Evolutionary conservation across 129 eudicot genomes (phyloP).

Genomic region (Centrapalus pauciflorus): DNA sequence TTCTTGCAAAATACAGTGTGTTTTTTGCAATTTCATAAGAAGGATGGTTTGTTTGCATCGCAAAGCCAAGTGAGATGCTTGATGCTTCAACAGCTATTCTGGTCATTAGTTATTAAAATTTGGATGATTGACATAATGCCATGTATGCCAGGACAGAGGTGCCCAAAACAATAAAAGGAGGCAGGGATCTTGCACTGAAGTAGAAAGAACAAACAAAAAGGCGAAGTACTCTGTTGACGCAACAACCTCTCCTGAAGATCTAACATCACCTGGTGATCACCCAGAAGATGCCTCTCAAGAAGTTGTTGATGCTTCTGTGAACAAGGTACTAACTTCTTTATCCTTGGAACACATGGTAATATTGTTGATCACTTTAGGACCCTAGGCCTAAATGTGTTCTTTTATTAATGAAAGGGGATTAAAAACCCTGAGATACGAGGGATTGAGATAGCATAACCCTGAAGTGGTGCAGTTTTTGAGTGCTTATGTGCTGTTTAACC

Average conservation of each 20-base stretch:
- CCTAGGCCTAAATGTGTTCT: neutral
- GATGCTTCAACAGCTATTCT: neutral
- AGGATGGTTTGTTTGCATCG: neutral
- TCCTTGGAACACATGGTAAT: neutral
- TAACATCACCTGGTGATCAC: slow-evolving; percentile 20
- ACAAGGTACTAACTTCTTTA: slow-evolving; percentile 29
- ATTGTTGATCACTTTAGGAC: neutral
- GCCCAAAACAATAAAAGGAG: slow-evolving; percentile 40
- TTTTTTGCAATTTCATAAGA: neutral
- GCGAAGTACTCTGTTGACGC: slow-evolving; percentile 11
- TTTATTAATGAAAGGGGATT: neutral
- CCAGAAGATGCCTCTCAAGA: slow-evolving; percentile 28
- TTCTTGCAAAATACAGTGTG: neutral
- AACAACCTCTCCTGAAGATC: slow-evolving; percentile 19
- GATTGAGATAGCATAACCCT: neutral
- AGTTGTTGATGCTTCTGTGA: slow-evolving; percentile 24
- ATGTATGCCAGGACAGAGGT: slow-evolving; percentile 39
- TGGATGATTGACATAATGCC: neutral
- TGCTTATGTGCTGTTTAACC: neutral
- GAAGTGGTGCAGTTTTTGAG: neutral
- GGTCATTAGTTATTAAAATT: neutral
- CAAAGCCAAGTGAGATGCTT: neutral
- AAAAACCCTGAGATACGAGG: neutral
- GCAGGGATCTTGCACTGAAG: slow-evolving; percentile 29
- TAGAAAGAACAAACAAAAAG: slow-evolving; percentile 52